phyloP scores from a whole-genome alignment of 768 basidiomycete genomes.

The Suillus variegatus region DNA sequence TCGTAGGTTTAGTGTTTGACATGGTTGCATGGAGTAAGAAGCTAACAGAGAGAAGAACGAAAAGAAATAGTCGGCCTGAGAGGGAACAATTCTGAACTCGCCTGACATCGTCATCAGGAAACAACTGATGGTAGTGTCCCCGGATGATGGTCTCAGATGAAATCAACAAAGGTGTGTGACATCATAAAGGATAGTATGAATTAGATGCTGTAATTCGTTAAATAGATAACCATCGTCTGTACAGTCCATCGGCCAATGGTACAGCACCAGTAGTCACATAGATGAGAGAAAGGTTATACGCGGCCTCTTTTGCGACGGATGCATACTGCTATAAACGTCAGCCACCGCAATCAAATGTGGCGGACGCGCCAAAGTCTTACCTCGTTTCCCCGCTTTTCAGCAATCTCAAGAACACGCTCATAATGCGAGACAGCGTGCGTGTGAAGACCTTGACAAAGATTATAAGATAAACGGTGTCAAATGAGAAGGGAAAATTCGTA shows the following conservation, averaged over 20 bases:
- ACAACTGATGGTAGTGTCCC: neutral
- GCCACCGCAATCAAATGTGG: conserved; percentile 8
- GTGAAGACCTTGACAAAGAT: conserved; percentile 58
- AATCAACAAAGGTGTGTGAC: neutral
- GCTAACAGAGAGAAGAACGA: neutral
- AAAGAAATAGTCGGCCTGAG: neutral
- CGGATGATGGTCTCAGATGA: neutral
- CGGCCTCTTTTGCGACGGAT: conserved; percentile 71
- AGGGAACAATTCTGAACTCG: neutral
- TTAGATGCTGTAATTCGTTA: conserved; percentile 29
- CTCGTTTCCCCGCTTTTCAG: conserved; percentile 40
- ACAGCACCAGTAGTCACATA: conserved; percentile 79
- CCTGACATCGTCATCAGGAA: neutral
- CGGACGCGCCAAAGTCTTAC: conserved; percentile 32
- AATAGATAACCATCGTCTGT: conserved; percentile 81
- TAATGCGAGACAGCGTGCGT: conserved; percentile 87
- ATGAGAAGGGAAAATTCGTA: conserved; percentile 32
- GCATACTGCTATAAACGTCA: conserved; percentile 38
- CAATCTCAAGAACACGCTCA: conserved; percentile 67
- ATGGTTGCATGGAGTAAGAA: conserved; percentile 11
- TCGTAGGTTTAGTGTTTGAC: conserved; percentile 9
- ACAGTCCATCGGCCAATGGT: conserved; percentile 67
- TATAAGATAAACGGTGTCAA: neutral
- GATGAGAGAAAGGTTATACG: conserved; percentile 85
- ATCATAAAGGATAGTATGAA: neutral